A percentile compares a stretch with the other conserved stretches of the same genome.
These are phyloP conservation scores for Wickerhamiella pararugosa DNA, from an alignment of 1,139 yeast species.

Conservation along the genomic window DNA sequence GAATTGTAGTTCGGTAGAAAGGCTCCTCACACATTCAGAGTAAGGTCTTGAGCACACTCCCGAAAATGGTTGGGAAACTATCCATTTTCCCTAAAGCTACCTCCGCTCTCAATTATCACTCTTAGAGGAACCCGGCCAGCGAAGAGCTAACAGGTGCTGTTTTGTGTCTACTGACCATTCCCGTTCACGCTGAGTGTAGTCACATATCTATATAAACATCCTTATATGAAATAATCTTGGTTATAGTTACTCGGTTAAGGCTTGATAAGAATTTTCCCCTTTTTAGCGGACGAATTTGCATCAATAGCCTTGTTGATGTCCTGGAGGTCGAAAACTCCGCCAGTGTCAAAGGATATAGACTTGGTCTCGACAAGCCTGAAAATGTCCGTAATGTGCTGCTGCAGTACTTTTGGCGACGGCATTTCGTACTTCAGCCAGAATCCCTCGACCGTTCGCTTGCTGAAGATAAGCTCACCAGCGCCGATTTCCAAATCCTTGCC, in stretches of 20 bases:
- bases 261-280: constrained; percentile 5
- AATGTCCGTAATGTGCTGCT: not conserved
- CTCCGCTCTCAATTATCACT: too few relatives aligned
- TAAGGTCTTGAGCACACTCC: too few relatives aligned
- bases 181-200: too few relatives aligned
- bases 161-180: too few relatives aligned
- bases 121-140: too few relatives aligned
- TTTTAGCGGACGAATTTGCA: not conserved
- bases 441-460: not conserved
- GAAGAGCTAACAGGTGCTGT: too few relatives aligned
- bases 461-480: not conserved
- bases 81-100: too few relatives aligned
- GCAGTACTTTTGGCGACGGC: not conserved
- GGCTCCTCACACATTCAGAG: too few relatives aligned
- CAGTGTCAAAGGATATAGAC: not conserved
- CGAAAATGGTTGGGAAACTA: too few relatives aligned
- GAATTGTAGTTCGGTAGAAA: too few relatives aligned
- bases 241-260: not conserved
- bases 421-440: constrained; percentile 1
- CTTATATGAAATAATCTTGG: too few relatives aligned
- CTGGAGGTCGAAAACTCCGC: not conserved
- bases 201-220: too few relatives aligned
- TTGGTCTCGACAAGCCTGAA: not conserved
- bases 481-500: not conserved
- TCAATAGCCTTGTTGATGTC: constrained; percentile 3